These are phyloP conservation scores for Capniomyces stellatus DNA, from an alignment of 371 early-diverging fungal species.

Conservation along the genomic window DNA sequence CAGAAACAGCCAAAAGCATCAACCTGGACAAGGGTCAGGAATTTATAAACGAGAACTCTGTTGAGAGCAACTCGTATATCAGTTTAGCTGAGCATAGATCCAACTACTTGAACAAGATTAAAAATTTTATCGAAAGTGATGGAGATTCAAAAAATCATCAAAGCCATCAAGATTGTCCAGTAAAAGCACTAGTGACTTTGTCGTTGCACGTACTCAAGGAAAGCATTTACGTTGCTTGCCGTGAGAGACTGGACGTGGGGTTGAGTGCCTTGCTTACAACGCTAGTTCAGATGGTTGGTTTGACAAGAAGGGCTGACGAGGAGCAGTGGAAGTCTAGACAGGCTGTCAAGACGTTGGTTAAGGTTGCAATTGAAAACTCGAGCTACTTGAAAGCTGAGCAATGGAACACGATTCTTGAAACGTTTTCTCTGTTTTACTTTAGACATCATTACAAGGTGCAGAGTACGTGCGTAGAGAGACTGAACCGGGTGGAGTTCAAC, in stretches of 20 bases:
- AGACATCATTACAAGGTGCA: too few species aligned
- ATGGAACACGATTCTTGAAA: background rate
- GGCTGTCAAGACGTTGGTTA: background rate
- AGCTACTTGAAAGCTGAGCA: background rate
- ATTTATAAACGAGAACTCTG: too few species aligned
- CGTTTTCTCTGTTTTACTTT: background rate
- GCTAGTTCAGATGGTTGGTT: constrained; percentile 4
- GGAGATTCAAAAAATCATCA: too few species aligned
- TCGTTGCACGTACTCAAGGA: background rate
- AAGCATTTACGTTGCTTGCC: background rate
- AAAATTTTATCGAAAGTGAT: background rate
- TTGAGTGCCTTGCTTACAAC: background rate
- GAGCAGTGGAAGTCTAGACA: background rate
- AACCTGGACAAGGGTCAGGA: too few species aligned
- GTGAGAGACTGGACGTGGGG: background rate
- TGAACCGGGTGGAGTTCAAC: too few species aligned
- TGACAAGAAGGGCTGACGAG: background rate
- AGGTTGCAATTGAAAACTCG: background rate
- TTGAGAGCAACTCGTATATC: too few species aligned
- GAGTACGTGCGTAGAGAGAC: too few species aligned
- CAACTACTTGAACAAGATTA: background rate
- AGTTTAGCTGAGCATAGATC: background rate
- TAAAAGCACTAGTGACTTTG: background rate
- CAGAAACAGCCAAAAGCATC: background rate
- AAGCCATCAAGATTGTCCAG: too few species aligned